Percentiles rank a stretch among this genome's conserved stretches.
Conservation (phyloP, 2,329 filamentous ascomycete genomes). For the Paracorniculantispora psalliotae region DNA sequence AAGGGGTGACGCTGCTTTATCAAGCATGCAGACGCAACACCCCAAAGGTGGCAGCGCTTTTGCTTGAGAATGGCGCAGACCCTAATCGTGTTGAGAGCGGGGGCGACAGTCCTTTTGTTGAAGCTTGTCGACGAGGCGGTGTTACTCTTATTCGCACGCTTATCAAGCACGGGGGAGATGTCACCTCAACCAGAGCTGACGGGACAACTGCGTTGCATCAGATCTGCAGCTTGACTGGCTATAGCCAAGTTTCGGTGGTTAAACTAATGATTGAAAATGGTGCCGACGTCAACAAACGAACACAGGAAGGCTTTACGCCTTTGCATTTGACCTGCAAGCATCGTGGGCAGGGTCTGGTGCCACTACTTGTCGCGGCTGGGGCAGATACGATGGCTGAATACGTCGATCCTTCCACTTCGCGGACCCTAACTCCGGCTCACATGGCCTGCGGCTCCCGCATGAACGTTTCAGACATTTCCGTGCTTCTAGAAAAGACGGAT, state of each 20-base stretch:
- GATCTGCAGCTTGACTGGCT: not conserved
- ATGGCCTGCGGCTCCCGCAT: not conserved
- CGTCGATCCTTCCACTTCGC: not conserved
- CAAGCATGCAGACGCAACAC: not conserved
- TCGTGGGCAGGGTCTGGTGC: not conserved
- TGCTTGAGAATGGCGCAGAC: not conserved
- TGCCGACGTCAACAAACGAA: not conserved
- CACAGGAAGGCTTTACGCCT: not conserved
- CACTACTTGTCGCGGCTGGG: not conserved
- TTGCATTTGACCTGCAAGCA: not conserved
- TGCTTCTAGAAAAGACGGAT: not conserved
- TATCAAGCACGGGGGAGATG: not conserved
- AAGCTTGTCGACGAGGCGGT: not conserved
- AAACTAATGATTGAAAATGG: not conserved
- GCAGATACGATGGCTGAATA: not conserved
- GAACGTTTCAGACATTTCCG: not conserved
- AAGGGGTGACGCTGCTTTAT: not conserved
- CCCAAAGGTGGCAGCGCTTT: not conserved
- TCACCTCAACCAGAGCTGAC: not conserved
- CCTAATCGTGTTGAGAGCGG: not conserved
- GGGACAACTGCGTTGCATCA: not conserved
- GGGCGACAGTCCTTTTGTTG: not conserved
- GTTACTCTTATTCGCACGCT: not conserved
- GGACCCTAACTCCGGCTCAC: not conserved
- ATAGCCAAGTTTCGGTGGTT: not conserved